Conservation (phyloP, 2,329 filamentous ascomycete species). For the Botrytis tulipae region DNA sequence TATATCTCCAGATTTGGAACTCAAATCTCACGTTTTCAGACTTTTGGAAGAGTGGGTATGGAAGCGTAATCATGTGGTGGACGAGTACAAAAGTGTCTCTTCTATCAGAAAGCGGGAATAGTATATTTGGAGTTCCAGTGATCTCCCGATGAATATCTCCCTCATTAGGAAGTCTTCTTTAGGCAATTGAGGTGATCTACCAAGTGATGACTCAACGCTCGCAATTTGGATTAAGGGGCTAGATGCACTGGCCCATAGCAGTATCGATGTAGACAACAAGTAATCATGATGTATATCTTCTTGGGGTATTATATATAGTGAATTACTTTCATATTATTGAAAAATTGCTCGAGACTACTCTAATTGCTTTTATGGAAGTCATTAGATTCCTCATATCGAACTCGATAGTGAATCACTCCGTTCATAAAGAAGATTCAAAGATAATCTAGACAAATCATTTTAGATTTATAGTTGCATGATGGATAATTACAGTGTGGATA, state of each 20-base stretch:
- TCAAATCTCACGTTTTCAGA: no score
- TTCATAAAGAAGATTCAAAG: neutral
- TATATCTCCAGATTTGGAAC: no score
- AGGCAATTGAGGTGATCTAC: neutral
- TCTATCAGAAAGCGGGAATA: neutral
- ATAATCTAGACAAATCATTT: neutral
- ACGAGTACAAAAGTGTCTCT: neutral
- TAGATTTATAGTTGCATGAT: no score
- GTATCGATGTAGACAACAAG: neutral
- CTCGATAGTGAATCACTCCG: neutral
- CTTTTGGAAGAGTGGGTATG: neutral
- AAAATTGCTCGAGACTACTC: neutral
- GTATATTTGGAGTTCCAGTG: neutral
- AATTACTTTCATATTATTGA: neutral
- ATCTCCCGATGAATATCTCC: neutral
- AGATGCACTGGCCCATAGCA: rapidly evolving
- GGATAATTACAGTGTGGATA: neutral
- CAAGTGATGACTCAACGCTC: neutral
- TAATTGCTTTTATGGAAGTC: neutral
- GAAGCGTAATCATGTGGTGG: neutral
- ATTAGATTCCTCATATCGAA: neutral
- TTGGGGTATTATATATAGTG: neutral
- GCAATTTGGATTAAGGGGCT: neutral
- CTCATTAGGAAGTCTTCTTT: rapidly evolving
- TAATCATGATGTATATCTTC: neutral